phyloP scores from a whole-genome alignment of 2,329 filamentous ascomycete genomes.

The Fonsecaea pugnacius region DNA sequence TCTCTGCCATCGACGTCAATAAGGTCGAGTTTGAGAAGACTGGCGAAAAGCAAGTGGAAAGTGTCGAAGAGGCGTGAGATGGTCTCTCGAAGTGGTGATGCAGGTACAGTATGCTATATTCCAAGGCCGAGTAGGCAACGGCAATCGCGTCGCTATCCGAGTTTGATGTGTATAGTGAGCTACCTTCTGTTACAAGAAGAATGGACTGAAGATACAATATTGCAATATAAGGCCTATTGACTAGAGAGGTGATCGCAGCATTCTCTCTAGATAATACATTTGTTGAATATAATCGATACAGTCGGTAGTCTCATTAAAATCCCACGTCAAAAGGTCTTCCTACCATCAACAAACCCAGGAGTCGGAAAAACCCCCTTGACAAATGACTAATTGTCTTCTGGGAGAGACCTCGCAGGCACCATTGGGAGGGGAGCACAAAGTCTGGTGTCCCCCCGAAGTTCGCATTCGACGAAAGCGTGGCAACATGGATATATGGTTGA shows the following conservation, averaged over 20 bases:
- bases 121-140: neutral
- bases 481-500: neutral
- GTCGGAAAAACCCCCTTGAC: neutral
- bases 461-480: neutral
- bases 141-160: neutral
- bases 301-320: too few relatives aligned
- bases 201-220: neutral
- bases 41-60: constrained; percentile 4
- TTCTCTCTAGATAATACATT: too few relatives aligned
- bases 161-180: neutral
- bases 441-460: neutral
- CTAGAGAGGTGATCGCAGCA: neutral
- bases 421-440: neutral
- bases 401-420: neutral
- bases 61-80: neutral
- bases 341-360: neutral
- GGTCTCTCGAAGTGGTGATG: neutral
- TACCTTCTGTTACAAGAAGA: neutral
- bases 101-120: neutral
- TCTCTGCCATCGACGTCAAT: constrained; percentile 13
- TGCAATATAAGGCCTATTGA: neutral
- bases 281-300: too few relatives aligned
- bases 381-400: neutral
- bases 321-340: too few relatives aligned
- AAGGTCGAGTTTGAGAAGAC: constrained; percentile 16